Evolutionary conservation across 768 basidiomycete species (phyloP).

Genomic region (Pholiota molesta): DNA sequence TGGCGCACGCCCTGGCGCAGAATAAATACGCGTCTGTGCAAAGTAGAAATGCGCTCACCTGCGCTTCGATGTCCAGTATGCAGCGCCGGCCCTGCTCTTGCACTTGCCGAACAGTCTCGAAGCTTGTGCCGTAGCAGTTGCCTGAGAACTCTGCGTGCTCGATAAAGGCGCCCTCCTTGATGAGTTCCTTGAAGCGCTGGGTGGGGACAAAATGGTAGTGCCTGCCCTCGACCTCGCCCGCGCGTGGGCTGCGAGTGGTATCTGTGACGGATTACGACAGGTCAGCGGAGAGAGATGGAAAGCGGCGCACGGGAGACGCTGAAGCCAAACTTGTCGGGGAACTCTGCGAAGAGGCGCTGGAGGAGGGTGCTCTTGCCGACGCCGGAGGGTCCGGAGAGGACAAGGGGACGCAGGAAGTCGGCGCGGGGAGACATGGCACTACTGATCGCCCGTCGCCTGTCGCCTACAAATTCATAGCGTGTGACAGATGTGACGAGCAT

Average conservation of each 20-base stretch:
- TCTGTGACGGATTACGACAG: slow-evolving; percentile 48
- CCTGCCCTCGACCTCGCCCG: slow-evolving; percentile 79
- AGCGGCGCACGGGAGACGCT: slow-evolving; percentile 80
- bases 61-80: slow-evolving; percentile 94
- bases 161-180: slow-evolving; percentile 78
- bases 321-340: slow-evolving; percentile 88
- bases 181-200: slow-evolving; percentile 72
- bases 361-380: slow-evolving; percentile 95
- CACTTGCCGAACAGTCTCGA: slow-evolving; percentile 72
- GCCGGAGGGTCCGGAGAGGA: slow-evolving; percentile 90
- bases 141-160: slow-evolving; percentile 94
- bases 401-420: slow-evolving; percentile 53
- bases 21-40: slow-evolving; percentile 11
- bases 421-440: slow-evolving; percentile 11
- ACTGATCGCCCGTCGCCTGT: background rate
- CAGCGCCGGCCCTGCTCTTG: slow-evolving; percentile 74
- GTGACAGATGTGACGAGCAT: slow-evolving; percentile 6
- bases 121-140: slow-evolving; percentile 93
- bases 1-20: slow-evolving; percentile 81
- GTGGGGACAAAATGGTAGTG: slow-evolving; percentile 85
- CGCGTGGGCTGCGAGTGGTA: slow-evolving; percentile 85
- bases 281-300: slow-evolving; percentile 11
- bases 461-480: background rate
- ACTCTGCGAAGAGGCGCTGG: slow-evolving; percentile 74
- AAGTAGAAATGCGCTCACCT: slow-evolving; percentile 54